A percentile compares a stretch with the other conserved stretches of the same genome.
Conservation (phyloP, 2,329 filamentous ascomycete species). For the Penicillium psychrosexuale region DNA sequence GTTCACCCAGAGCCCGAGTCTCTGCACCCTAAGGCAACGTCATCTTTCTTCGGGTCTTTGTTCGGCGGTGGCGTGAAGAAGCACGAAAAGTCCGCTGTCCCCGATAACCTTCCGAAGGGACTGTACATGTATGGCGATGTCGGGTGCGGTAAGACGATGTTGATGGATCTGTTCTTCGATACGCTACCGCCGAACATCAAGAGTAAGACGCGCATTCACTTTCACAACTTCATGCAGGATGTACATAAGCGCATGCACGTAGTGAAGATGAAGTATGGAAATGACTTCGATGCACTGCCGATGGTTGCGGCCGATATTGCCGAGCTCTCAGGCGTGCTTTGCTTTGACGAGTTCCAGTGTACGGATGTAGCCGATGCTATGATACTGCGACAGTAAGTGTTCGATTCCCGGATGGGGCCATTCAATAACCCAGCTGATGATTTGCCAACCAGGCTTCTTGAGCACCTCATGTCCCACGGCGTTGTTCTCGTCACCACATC, state of each 20-base stretch:
- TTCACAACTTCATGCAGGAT: conserved; percentile 99
- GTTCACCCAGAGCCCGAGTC: conserved; percentile 74
- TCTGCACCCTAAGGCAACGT: conserved; percentile 53
- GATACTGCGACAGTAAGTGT: conserved; percentile 72
- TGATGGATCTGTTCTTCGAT: conserved; percentile 98
- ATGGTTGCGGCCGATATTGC: conserved; percentile 96
- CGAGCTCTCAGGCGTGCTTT: conserved; percentile 76
- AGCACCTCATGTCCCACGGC: conserved; percentile 92
- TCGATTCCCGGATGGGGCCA: too few species aligned
- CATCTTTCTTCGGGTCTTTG: conserved; percentile 51
- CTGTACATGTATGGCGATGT: conserved; percentile 96
- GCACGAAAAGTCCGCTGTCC: conserved; percentile 51
- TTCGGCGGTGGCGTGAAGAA: conserved; percentile 33
- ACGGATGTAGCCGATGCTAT: conserved; percentile 98
- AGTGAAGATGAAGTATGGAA: conserved; percentile 85
- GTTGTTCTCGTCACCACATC: conserved; percentile 94
- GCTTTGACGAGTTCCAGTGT: conserved; percentile 98
- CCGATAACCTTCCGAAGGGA: conserved; percentile 75
- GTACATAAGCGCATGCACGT: conserved; percentile 87
- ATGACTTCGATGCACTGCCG: conserved; percentile 83
- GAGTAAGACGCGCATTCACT: conserved; percentile 89
- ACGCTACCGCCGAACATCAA: conserved; percentile 76
- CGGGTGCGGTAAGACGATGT: conserved; percentile 96
- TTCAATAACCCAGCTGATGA: conserved; percentile 25
- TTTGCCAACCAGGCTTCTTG: conserved; percentile 60